Base-by-base conservation (phyloP, 2,329 filamentous ascomycete genomes). In the Aspergillus felis region DNA sequence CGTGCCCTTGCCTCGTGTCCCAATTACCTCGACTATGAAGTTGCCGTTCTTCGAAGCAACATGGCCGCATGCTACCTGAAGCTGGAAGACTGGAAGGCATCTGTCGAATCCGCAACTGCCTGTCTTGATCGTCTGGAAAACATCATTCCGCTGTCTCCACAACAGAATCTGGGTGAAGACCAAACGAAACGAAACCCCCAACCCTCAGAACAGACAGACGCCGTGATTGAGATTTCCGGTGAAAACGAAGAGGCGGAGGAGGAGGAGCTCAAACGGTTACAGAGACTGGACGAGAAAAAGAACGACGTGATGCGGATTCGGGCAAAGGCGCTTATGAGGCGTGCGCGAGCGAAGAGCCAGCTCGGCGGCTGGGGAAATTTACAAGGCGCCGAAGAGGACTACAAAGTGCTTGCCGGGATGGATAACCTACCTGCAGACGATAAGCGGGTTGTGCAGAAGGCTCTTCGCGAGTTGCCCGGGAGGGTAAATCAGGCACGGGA, bases 1-100 rank as follows among this genome's bases (percentile, higher is more conserved):
- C 85, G 88, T 63, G 92, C 94, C 24, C 80, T 95, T 3, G 81
- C 85, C 12, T 83, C 87, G 7, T 92, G 91, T 67, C 93, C 93
- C 1, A 87, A 85, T 62, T 95, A 96, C 71, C 84, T 96, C 27
- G 87, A 93, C 71, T 96, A 91, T 76, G 91, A 96, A 65, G 81
- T 93, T 61, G 91, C 92, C 27, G 90, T 97, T 9, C 81, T 97
- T 5, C 86, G 88, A 58, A 92, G 89, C 71, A 97, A 97, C 77
- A 88, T 97, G 63, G 84, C 93, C 1, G 93, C 92, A 9, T 96
- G 92, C 70, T 86, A 96, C 66, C 74, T 97, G 55, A 95, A 95
- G 71, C 79, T 95, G 3, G 81, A 87, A 59, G 87, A 93, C 60
- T 97, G 92, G 90, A 91, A 92, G 64, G 86, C 90, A 29, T 90